Evolutionary conservation across 2,329 filamentous ascomycete genomes (phyloP).

Genomic region (Diaporthe ilicicola): DNA sequence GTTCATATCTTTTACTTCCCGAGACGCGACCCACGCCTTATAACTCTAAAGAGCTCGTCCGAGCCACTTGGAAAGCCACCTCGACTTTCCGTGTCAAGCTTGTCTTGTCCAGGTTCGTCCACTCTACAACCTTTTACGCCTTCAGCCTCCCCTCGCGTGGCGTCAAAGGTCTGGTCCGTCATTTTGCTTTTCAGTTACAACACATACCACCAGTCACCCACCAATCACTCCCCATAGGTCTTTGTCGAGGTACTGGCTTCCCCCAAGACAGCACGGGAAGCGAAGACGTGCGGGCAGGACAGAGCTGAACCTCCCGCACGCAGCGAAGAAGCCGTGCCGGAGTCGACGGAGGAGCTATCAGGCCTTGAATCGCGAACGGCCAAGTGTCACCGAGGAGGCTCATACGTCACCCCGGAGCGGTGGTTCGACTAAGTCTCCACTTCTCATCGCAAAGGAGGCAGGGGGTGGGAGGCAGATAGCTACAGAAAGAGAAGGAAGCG

Average conservation of each 20-base stretch:
- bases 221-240: not conserved
- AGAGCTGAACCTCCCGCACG: not conserved
- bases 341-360: conserved; percentile 4
- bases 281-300: not conserved
- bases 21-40: conserved; percentile 52
- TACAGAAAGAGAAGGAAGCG: conserved; percentile 21
- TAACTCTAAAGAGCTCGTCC: conserved; percentile 34
- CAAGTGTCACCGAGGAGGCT: conserved; percentile 3
- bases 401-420: conserved; percentile 13
- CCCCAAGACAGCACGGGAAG: not conserved
- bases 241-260: conserved; percentile 1
- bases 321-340: conserved; percentile 1
- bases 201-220: not conserved
- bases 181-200: conserved; percentile 16
- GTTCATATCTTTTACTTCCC: conserved; percentile 46
- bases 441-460: conserved; percentile 16
- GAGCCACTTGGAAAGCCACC: conserved; percentile 30
- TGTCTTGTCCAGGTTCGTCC: conserved; percentile 15
- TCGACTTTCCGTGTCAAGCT: conserved; percentile 28
- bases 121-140: conserved; percentile 15
- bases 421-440: conserved; percentile 16
- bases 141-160: conserved; percentile 4
- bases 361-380: conserved; percentile 11
- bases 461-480: conserved; percentile 23
- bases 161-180: conserved; percentile 4